These are phyloP conservation scores for Populus hybrid DNA, from an alignment of 441 rosid species.

Conservation along the genomic window DNA sequence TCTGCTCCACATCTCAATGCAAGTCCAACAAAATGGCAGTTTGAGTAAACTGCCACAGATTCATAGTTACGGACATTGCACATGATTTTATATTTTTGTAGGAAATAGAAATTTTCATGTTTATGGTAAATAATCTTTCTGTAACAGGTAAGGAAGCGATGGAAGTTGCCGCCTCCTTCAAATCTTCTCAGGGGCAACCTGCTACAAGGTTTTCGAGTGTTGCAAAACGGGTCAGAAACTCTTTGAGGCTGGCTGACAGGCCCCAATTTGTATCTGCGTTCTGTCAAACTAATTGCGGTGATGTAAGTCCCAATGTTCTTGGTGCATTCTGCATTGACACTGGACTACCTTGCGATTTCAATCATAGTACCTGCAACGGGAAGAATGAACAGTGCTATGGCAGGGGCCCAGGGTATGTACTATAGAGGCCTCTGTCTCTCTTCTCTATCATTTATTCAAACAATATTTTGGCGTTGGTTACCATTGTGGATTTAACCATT, in stretches of 20 bases:
- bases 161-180: constrained; percentile 82
- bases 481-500: not conserved
- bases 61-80: not conserved
- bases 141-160: constrained; percentile 64
- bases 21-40: not conserved
- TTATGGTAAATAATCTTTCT: not conserved
- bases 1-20: not conserved
- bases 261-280: constrained; percentile 88
- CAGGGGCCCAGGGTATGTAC: constrained; percentile 87
- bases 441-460: not conserved
- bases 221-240: constrained; percentile 77
- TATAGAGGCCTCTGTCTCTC: not conserved
- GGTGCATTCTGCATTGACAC: constrained; percentile 88
- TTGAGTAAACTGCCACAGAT: not conserved
- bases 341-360: constrained; percentile 89
- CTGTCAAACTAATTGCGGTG: constrained; percentile 94
- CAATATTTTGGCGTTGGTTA: not conserved
- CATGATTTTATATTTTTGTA: not conserved
- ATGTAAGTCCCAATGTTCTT: constrained; percentile 91
- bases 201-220: constrained; percentile 57
- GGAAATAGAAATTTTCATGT: not conserved
- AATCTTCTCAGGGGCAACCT: constrained; percentile 60
- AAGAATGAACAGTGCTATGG: constrained; percentile 88
- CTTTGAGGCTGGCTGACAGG: constrained; percentile 60
- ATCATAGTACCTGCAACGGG: constrained; percentile 91